Percentiles rank a stretch among this genome's conserved stretches.
phyloP scores from a whole-genome alignment of 768 basidiomycete genomes.

The Ramaria sp. region DNA sequence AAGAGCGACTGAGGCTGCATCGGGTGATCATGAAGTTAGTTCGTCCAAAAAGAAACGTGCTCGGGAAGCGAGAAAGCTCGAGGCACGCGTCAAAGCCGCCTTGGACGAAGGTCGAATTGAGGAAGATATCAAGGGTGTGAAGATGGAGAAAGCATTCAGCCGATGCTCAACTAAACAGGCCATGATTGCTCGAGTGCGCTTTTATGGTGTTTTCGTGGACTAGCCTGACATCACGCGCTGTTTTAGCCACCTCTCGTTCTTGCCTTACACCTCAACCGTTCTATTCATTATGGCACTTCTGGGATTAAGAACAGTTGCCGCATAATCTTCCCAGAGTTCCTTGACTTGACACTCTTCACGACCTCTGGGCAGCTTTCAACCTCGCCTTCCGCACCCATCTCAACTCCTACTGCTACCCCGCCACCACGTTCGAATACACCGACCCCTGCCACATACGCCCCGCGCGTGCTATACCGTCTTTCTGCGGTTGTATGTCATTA shows the following conservation, averaged over 20 bases:
- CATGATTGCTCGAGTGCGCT: conserved; percentile 79
- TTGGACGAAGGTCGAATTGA: conserved; percentile 71
- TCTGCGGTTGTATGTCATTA: conserved; percentile 85
- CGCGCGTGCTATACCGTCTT: conserved; percentile 77
- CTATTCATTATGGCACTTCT: conserved; percentile 65
- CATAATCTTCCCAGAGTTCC: conserved; percentile 74
- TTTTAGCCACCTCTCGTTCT: conserved; percentile 75
- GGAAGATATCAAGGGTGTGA: conserved; percentile 72
- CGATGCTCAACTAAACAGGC: conserved; percentile 76
- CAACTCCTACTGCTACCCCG: conserved; percentile 41
- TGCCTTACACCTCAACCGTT: conserved; percentile 85
- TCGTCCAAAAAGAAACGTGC: conserved; percentile 65
- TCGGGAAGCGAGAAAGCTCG: conserved; percentile 59
- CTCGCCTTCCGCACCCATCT: conserved; percentile 59
- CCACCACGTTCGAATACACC: conserved; percentile 39
- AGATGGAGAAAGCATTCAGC: conserved; percentile 67
- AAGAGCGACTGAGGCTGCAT: conserved; percentile 34
- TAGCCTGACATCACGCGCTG: not conserved
- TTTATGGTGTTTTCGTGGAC: not conserved
- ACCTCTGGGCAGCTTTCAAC: conserved; percentile 72
- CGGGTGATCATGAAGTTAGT: conserved; percentile 34
- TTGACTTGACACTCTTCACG: conserved; percentile 83
- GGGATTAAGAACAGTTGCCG: conserved; percentile 78
- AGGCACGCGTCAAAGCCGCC: conserved; percentile 45
- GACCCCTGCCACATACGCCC: conserved; percentile 41